Conservation (phyloP, 805 yeast species). For the Kodamaea laetipori region DNA sequence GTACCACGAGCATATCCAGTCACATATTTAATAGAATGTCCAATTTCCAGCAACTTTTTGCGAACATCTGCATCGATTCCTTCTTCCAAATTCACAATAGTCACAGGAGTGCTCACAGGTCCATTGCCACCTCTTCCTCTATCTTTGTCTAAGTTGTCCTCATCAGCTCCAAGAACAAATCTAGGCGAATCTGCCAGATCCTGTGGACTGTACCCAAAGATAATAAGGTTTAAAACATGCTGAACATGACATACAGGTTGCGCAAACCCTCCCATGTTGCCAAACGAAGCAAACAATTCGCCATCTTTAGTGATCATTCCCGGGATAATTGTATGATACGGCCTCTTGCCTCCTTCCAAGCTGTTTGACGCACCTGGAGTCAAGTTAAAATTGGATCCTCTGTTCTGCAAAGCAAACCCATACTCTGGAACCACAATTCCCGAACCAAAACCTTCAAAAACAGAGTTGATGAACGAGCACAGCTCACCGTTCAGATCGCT, state of each 20-base stretch:
- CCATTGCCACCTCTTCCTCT: constrained; percentile 63
- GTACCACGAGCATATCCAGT: constrained; percentile 44
- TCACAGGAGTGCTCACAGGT: constrained; percentile 59
- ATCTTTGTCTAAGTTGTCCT: constrained; percentile 42
- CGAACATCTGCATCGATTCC: constrained; percentile 55
- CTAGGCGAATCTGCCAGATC: constrained; percentile 77
- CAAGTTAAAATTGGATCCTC: constrained; percentile 76
- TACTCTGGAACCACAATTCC: constrained; percentile 62
- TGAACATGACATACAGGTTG: constrained; percentile 88
- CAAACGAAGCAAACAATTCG: constrained; percentile 65
- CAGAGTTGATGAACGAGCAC: constrained; percentile 77
- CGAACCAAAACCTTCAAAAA: constrained; percentile 69
- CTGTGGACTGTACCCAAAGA: constrained; percentile 70
- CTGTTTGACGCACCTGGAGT: constrained; percentile 58
- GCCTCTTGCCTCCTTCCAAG: constrained; percentile 68
- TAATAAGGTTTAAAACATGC: constrained; percentile 63
- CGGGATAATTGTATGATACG: constrained; percentile 84
- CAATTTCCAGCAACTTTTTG: constrained; percentile 49
- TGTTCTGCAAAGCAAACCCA: constrained; percentile 73
- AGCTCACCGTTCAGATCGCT: constrained; percentile 74
- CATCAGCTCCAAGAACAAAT: constrained; percentile 60
- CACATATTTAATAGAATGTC: constrained; percentile 56
- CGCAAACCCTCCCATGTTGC: constrained; percentile 86
- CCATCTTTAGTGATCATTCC: constrained; percentile 67
- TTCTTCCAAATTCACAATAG: constrained; percentile 64